Conservation (phyloP, 345 rosid species). For the Noccaea caerulescens region DNA sequence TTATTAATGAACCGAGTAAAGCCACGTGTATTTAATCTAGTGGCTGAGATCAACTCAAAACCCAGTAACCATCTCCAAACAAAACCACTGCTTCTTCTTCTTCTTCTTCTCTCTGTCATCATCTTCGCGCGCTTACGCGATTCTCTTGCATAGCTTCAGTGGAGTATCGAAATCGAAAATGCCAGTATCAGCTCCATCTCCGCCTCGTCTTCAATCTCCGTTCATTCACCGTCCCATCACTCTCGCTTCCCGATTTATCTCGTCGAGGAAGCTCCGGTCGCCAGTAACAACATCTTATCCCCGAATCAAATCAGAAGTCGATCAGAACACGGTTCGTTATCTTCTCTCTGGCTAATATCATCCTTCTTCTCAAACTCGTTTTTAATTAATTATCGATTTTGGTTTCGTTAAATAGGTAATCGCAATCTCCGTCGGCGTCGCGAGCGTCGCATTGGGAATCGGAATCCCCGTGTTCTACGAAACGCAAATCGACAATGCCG, state of each 20-base stretch:
- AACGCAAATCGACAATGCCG: constrained; percentile 82
- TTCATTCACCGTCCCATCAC: constrained; percentile 58
- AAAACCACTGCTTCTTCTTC: constrained; percentile 39
- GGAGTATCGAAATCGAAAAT: constrained; percentile 29
- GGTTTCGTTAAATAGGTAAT: constrained; percentile 51
- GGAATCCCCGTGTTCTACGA: constrained; percentile 90
- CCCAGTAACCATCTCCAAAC: constrained; percentile 39
- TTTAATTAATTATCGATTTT: not conserved
- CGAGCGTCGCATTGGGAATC: constrained; percentile 79
- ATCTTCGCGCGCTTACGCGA: constrained; percentile 44
- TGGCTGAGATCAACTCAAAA: constrained; percentile 42
- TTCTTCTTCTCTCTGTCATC: not conserved
- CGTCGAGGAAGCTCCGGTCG: constrained; percentile 49
- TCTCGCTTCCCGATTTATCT: constrained; percentile 38
- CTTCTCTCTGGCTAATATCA: not conserved
- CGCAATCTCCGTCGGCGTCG: constrained; percentile 81
- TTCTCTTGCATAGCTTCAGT: not conserved
- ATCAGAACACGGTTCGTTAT: constrained; percentile 74
- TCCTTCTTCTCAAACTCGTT: not conserved
- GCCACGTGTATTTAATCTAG: constrained; percentile 29
- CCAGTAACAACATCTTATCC: constrained; percentile 54
- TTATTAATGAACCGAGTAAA: not conserved
- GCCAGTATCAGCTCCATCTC: constrained; percentile 52
- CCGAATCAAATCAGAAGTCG: constrained; percentile 75
- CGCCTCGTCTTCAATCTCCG: constrained; percentile 63